phyloP scores from a whole-genome alignment of 1,284 basidiomycete species.

The Ganoderma sinense region DNA sequence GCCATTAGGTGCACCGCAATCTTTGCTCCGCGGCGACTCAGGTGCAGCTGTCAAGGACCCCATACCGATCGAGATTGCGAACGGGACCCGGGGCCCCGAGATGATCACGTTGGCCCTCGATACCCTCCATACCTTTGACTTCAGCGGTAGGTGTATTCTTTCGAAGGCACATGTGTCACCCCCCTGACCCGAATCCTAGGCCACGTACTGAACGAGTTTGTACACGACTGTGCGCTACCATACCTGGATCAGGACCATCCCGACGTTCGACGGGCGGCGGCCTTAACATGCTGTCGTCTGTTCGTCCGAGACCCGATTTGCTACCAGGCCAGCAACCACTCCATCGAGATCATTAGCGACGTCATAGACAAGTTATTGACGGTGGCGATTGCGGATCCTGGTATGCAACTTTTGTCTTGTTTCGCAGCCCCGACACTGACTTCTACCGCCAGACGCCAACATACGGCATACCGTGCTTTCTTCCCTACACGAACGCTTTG shows the following conservation, averaged over 20 bases:
- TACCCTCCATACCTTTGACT: conserved; percentile 94
- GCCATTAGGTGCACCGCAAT: conserved; percentile 81
- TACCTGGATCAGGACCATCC: conserved; percentile 94
- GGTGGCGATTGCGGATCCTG: conserved; percentile 97
- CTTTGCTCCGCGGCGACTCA: conserved; percentile 61
- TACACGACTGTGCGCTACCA: conserved; percentile 90
- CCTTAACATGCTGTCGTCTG: conserved; percentile 90
- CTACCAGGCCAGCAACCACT: conserved; percentile 95
- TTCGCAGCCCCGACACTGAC: conserved; percentile 5
- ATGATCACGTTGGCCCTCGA: conserved; percentile 87
- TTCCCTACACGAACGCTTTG: conserved; percentile 93
- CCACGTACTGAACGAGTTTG: conserved; percentile 96
- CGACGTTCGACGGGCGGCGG: conserved; percentile 91
- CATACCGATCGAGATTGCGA: conserved; percentile 45
- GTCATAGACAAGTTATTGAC: conserved; percentile 97
- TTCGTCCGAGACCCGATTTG: conserved; percentile 97
- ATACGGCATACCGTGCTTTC: conserved; percentile 92
- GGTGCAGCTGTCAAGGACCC: conserved; percentile 62
- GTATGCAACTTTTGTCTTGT: conserved; percentile 51
- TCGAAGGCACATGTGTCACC: no score
- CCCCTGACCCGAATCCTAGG: conserved; percentile 49
- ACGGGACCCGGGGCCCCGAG: conserved; percentile 71
- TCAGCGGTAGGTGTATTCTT: conserved; percentile 67
- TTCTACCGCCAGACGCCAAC: conserved; percentile 64
- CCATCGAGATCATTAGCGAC: conserved; percentile 97